Conservation (phyloP, 805 yeast species). For the Myxozyma melibiosi region DNA sequence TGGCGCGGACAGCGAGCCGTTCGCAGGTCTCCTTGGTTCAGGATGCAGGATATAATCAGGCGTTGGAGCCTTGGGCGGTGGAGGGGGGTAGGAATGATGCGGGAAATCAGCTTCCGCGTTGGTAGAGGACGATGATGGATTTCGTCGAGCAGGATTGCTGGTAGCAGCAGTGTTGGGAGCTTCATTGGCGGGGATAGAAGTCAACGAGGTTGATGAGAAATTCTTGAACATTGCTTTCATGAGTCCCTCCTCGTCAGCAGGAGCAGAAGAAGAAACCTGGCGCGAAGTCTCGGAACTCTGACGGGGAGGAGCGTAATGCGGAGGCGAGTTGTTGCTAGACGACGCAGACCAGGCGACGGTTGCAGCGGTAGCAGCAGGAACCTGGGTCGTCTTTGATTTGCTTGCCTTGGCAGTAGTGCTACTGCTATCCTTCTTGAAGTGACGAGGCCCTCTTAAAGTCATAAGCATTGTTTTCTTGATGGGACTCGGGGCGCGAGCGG, state of each 20-base stretch:
- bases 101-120: slow-evolving; percentile 3
- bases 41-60: not conserved
- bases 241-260: slow-evolving; percentile 15
- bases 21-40: not conserved
- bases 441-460: slow-evolving; percentile 29
- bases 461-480: slow-evolving; percentile 31
- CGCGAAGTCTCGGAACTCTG: slow-evolving; percentile 7
- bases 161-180: not conserved
- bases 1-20: not conserved
- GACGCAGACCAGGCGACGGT: slow-evolving; percentile 22
- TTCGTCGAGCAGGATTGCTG: not conserved
- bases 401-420: not conserved
- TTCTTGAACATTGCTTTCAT: slow-evolving; percentile 23
- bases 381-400: not conserved
- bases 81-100: slow-evolving; percentile 9
- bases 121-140: not conserved
- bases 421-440: slow-evolving; percentile 14
- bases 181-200: slow-evolving; percentile 1
- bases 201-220: slow-evolving; percentile 24
- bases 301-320: not conserved
- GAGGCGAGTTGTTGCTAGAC: slow-evolving; percentile 9
- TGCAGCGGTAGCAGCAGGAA: slow-evolving; percentile 27
- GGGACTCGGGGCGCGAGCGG: slow-evolving; percentile 23
- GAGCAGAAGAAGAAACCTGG: not conserved
- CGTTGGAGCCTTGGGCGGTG: slow-evolving; percentile 5